phyloP scores from a whole-genome alignment of 2,329 filamentous ascomycete species.

The Pseudocercospora vitis region DNA sequence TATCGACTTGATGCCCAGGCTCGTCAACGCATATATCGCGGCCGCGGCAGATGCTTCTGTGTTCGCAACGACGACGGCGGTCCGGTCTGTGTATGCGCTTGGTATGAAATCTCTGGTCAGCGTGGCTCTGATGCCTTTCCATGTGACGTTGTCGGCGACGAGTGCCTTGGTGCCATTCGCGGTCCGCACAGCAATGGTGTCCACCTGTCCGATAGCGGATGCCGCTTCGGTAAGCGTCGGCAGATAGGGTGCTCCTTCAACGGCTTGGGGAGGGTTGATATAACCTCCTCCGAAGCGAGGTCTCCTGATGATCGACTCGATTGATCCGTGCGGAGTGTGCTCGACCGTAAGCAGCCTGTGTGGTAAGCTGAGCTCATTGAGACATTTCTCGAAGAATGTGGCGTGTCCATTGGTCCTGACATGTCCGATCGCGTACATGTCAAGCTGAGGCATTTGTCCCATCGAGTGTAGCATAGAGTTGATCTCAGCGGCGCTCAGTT shows the following conservation, averaged over 20 bases:
- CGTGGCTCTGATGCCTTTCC: conserved; percentile 81
- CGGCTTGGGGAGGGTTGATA: conserved; percentile 68
- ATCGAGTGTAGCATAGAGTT: conserved; percentile 76
- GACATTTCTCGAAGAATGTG: conserved; percentile 72
- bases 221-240: conserved; percentile 72
- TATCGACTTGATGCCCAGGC: conserved; percentile 72
- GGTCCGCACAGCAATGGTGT: conserved; percentile 70
- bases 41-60: conserved; percentile 74
- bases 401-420: conserved; percentile 72
- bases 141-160: conserved; percentile 77
- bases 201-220: conserved; percentile 74
- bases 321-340: conserved; percentile 63
- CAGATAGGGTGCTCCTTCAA: conserved; percentile 57
- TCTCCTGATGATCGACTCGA: conserved; percentile 72
- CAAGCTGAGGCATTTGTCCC: conserved; percentile 75
- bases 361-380: conserved; percentile 70
- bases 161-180: conserved; percentile 56
- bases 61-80: conserved; percentile 72
- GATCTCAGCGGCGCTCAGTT: conserved; percentile 82
- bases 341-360: conserved; percentile 77
- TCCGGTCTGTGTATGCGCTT: conserved; percentile 73
- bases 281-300: conserved; percentile 79
- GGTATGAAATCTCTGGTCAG: conserved; percentile 79
- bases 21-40: conserved; percentile 74
- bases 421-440: conserved; percentile 77